Evolutionary conservation across 495 filamentous ascomycete genomes (phyloP).

Genomic region (Neurospora sp.): DNA sequence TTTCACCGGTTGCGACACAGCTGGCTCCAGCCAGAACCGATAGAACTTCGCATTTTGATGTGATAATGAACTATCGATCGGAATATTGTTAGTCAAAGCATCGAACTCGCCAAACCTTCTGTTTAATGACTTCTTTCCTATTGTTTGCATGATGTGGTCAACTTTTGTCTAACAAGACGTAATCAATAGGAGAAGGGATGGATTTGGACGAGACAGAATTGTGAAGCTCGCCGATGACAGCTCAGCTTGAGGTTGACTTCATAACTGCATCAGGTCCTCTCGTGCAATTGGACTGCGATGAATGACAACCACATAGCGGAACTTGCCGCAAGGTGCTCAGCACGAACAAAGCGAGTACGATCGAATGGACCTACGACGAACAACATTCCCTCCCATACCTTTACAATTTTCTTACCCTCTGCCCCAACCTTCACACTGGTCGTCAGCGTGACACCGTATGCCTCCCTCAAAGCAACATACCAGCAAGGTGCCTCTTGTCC

Average conservation of each 20-base stretch:
- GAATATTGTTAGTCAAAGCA: background rate
- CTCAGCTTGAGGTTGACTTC: background rate
- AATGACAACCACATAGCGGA: background rate
- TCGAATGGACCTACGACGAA: background rate
- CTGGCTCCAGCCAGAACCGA: background rate
- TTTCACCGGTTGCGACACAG: background rate
- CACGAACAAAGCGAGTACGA: background rate
- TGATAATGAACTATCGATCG: background rate
- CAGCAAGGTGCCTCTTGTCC: background rate
- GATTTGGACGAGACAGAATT: background rate
- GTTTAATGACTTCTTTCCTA: background rate
- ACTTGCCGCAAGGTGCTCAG: background rate
- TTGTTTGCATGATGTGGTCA: background rate
- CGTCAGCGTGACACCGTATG: background rate
- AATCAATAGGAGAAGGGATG: background rate
- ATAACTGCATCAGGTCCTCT: too few species aligned
- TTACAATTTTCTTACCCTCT: background rate
- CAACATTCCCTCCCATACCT: background rate
- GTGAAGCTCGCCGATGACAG: background rate
- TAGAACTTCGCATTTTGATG: background rate
- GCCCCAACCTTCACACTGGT: background rate
- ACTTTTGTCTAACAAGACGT: background rate
- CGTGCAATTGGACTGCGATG: too few species aligned
- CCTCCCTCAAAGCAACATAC: background rate
- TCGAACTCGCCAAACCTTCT: background rate